Conservation (phyloP, 1,284 basidiomycete species). For the Apiotrichum laibachii region DNA sequence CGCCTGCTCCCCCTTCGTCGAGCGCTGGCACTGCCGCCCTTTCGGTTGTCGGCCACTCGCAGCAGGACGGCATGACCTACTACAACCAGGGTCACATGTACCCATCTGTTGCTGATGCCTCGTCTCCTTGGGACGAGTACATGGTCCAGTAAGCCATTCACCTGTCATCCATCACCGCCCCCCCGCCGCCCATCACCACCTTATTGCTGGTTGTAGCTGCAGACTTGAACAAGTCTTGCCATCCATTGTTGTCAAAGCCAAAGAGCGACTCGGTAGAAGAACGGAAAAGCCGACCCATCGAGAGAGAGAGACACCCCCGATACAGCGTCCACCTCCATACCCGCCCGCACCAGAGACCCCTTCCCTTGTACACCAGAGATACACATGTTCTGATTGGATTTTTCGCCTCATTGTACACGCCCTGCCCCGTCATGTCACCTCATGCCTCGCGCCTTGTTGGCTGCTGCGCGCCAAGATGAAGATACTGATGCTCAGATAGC, state of each 20-base stretch:
- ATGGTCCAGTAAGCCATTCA: slow-evolving; percentile 2
- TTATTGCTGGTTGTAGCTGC: no score
- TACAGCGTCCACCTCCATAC: no score
- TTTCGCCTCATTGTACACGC: neutral
- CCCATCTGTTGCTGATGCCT: neutral
- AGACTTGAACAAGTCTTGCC: no score
- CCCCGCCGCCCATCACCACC: neutral
- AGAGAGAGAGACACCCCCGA: no score
- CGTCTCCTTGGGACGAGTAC: slow-evolving; percentile 11
- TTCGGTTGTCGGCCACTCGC: neutral
- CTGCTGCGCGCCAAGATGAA: no score
- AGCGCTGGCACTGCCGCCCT: neutral
- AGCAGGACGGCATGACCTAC: neutral
- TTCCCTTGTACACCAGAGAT: neutral
- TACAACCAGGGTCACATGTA: slow-evolving; percentile 2
- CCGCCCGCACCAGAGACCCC: no score
- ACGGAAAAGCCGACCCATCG: no score
- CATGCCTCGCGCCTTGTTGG: neutral
- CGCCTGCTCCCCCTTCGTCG: neutral
- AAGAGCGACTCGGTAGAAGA: no score
- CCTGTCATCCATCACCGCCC: neutral
- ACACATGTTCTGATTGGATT: neutral
- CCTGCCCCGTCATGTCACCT: neutral
- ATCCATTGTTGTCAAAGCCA: no score
- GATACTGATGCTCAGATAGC: neutral